Evolutionary conservation across 441 rosid species (phyloP).

Genomic region (Adansonia grandidieri): DNA sequence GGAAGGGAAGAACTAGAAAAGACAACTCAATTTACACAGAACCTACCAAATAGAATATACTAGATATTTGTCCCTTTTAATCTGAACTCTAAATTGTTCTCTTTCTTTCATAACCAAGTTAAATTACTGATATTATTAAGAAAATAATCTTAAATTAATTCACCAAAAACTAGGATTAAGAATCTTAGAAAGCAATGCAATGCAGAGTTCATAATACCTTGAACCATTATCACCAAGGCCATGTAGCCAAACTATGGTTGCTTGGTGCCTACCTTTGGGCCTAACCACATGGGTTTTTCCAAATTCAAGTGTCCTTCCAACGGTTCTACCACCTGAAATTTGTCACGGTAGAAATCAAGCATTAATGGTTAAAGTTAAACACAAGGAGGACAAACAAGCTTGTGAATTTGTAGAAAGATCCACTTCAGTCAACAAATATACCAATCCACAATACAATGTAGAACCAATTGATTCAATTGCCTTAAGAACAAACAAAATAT

Average conservation of each 20-base stretch:
- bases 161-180: neutral
- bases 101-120: neutral
- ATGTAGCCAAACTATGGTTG: constrained; percentile 95
- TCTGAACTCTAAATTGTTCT: neutral
- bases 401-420: neutral
- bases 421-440: too few species aligned
- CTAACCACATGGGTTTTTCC: constrained; percentile 89
- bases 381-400: neutral
- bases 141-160: constrained; percentile 10
- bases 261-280: constrained; percentile 93
- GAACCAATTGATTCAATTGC: neutral
- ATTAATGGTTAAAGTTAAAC: constrained; percentile 2
- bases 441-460: neutral
- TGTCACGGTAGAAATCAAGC: constrained; percentile 11
- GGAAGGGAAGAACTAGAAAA: neutral
- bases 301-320: constrained; percentile 68
- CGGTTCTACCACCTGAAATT: constrained; percentile 54
- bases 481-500: neutral
- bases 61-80: neutral
- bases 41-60: neutral
- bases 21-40: neutral
- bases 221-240: constrained; percentile 96
- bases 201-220: constrained; percentile 47
- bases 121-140: neutral
- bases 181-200: constrained; percentile 5